phyloP scores from a whole-genome alignment of 1,284 basidiomycete species.

The Schizophyllum commune region DNA sequence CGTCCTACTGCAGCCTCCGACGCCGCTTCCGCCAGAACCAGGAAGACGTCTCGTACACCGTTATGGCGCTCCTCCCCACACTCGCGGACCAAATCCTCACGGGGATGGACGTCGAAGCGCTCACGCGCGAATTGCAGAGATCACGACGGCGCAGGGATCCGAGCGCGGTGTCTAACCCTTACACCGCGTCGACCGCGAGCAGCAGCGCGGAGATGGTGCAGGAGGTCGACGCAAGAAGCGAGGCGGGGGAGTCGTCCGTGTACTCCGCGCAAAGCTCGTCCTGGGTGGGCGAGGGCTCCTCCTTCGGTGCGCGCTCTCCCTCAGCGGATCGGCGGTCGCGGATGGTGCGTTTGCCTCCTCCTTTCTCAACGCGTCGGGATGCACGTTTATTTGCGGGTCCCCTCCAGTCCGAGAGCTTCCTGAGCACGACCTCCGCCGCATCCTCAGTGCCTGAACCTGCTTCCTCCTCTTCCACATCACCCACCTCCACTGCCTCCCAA shows the following conservation, averaged over 20 bases:
- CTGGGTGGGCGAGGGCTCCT: slow-evolving; percentile 22
- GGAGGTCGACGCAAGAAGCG: slow-evolving; percentile 43
- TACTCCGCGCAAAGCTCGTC: slow-evolving; percentile 47
- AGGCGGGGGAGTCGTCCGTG: slow-evolving; percentile 30
- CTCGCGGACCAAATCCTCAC: slow-evolving; percentile 65
- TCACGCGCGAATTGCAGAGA: slow-evolving; percentile 66
- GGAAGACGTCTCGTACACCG: slow-evolving; percentile 76
- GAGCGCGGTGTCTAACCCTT: slow-evolving; percentile 8
- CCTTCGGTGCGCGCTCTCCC: slow-evolving; percentile 8
- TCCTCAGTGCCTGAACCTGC: slow-evolving; percentile 12
- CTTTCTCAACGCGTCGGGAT: too few species aligned
- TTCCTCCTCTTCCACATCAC: neutral
- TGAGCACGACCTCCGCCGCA: slow-evolving; percentile 18
- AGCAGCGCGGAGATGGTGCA: slow-evolving; percentile 32
- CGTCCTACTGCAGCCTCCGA: slow-evolving; percentile 43
- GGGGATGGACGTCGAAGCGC: slow-evolving; percentile 76
- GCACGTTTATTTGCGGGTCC: neutral
- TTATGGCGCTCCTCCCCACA: slow-evolving; percentile 74
- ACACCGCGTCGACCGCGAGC: slow-evolving; percentile 2
- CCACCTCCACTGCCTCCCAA: neutral
- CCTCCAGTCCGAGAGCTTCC: slow-evolving; percentile 21
- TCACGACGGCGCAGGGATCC: slow-evolving; percentile 17
- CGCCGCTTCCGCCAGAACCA: slow-evolving; percentile 78
- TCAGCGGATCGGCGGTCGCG: slow-evolving; percentile 15
- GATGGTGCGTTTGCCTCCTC: slow-evolving; percentile 15